These are phyloP conservation scores for Populus hybrid DNA, from an alignment of 441 rosid genomes.

Conservation along the genomic window DNA sequence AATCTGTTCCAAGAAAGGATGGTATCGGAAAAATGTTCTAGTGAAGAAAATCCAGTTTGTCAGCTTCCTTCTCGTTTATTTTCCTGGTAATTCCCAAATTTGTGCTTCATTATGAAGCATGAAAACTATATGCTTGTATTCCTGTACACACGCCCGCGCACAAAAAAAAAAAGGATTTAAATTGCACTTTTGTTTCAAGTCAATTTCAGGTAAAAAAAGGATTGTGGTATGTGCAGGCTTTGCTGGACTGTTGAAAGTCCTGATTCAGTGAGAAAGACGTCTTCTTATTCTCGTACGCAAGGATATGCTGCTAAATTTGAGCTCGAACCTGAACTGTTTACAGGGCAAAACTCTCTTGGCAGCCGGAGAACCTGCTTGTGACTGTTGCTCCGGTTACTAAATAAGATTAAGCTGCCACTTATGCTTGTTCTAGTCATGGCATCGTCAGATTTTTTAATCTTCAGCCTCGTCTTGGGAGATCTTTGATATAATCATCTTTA, in stretches of 20 bases:
- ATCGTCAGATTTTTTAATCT: too few species aligned
- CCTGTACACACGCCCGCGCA: background rate
- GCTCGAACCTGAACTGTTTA: background rate
- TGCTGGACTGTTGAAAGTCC: background rate
- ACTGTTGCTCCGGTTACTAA: background rate
- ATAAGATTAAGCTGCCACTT: too few species aligned
- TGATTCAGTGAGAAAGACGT: background rate
- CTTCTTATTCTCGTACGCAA: background rate
- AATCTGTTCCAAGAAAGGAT: conserved; percentile 65
- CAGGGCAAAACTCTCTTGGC: background rate
- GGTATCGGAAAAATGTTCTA: conserved; percentile 86
- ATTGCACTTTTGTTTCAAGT: background rate
- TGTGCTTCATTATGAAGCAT: background rate
- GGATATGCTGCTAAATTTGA: background rate
- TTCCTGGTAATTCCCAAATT: background rate
- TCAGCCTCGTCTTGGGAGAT: background rate
- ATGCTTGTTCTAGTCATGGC: background rate
- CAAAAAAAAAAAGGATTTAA: background rate
- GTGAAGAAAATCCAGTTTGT: conserved; percentile 11
- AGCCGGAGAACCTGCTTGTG: background rate
- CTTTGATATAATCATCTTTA: background rate
- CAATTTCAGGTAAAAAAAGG: background rate
- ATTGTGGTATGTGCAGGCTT: background rate
- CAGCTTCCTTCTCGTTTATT: background rate
- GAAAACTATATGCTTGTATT: background rate